Base-by-base conservation (phyloP, 1,139 yeast genomes). In the Geotrichum histeridarum region DNA sequence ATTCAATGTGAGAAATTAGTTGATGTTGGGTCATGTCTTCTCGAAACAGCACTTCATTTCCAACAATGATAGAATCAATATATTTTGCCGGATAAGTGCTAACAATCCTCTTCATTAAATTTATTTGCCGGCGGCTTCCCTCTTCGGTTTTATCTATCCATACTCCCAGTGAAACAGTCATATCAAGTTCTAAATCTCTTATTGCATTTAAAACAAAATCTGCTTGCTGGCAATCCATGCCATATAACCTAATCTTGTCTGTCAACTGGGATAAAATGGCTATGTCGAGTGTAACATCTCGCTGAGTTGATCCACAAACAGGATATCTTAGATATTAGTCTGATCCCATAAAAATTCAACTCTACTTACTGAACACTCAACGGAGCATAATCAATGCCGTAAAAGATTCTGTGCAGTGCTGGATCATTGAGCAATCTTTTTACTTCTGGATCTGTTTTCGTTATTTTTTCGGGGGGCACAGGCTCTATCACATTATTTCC, bases 361-460 rank as follows among this genome's bases (percentile, higher is more conserved):
- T 17, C 15, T 11, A 33, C 55, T 48, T 37, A 66, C 50, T 66
- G 66, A 2, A 74, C 80, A 53, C 75, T 72, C 49, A 69, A 67
- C 0, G 90, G 89, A 1, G 86, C 76, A 64, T 84, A 84, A 17
- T 81, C 79, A 30, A 84, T 61, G 0, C 89, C 89, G 59, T 79
- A 75, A 59, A 84, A 80, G 3, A 75, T 70, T 50, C 72, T 70
- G 7, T 62, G 64, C 33, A 77, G 63, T 1, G 58, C 55, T 4
- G 65, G 62, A 35, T 67, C 66, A 27, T 66, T 66, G 77, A 77
- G 47, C 8, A 63, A 57, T 4, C 57, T 42, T 39, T 50, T 55
- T 15, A 64, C 63, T 42, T 62, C 66, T 1, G 63, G 59, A 48
- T 64, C 59, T 11, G 32, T 39, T 27, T 43, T 43, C 14, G 55